Conservation (phyloP, 768 basidiomycete species). For the Phaffia tasmanica region DNA sequence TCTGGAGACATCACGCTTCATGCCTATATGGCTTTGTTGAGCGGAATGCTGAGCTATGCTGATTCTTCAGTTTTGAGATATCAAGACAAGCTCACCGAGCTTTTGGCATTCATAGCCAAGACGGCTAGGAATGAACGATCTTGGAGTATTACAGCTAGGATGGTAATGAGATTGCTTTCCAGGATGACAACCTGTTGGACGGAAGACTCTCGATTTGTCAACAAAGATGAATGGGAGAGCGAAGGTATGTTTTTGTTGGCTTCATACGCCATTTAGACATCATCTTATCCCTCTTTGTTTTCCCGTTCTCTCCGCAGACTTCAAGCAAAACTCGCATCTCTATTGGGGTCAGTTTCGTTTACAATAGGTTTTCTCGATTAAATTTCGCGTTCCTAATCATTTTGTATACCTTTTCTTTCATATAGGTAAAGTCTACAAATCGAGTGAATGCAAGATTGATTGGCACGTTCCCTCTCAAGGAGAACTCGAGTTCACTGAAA, state of each 20-base stretch:
- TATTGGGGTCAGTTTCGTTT: conserved; percentile 48
- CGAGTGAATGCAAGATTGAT: conserved; percentile 62
- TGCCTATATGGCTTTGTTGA: conserved; percentile 71
- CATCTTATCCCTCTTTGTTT: not conserved
- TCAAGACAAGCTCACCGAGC: conserved; percentile 49
- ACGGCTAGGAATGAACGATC: conserved; percentile 69
- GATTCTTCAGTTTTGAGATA: conserved; percentile 46
- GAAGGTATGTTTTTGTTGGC: conserved; percentile 44
- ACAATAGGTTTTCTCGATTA: not conserved
- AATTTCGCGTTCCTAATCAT: not conserved
- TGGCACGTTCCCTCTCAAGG: conserved; percentile 65
- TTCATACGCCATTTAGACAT: not conserved
- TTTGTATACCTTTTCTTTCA: not conserved
- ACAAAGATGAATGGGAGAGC: conserved; percentile 62
- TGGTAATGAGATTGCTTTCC: conserved; percentile 58
- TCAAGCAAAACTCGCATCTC: conserved; percentile 55
- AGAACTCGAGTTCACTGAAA: conserved; percentile 66
- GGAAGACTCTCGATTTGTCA: conserved; percentile 67
- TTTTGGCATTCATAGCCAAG: conserved; percentile 53
- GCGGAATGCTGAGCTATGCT: conserved; percentile 59
- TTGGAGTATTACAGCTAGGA: conserved; percentile 67
- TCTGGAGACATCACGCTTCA: conserved; percentile 77
- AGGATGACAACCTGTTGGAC: conserved; percentile 73
- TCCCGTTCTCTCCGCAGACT: conserved; percentile 46
- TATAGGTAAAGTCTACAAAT: conserved; percentile 52